These are phyloP conservation scores for Trichoderma atroviride DNA, from an alignment of 2,329 filamentous ascomycete genomes.

Conservation along the genomic window DNA sequence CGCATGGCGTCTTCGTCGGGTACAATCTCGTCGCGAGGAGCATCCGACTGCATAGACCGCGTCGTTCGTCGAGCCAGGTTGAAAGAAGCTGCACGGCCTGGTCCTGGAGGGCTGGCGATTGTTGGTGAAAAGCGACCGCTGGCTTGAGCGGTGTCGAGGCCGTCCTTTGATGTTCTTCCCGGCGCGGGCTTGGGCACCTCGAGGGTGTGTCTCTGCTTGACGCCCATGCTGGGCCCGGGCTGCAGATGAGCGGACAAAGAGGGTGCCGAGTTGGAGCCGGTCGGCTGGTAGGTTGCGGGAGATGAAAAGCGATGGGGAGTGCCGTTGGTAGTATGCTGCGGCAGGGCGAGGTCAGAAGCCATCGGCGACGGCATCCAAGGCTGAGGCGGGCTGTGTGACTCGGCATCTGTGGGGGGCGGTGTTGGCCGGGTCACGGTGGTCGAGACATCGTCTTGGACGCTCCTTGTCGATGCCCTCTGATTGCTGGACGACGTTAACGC, in stretches of 20 bases:
- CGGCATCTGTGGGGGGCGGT: conserved; percentile 28
- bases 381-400: conserved; percentile 21
- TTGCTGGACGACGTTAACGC: conserved; percentile 18
- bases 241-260: conserved; percentile 57
- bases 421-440: conserved; percentile 28
- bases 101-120: conserved; percentile 57
- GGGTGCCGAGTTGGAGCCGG: conserved; percentile 46
- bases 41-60: conserved; percentile 81
- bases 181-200: conserved; percentile 75
- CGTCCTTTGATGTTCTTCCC: conserved; percentile 71
- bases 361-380: conserved; percentile 30
- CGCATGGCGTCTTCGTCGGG: conserved; percentile 88
- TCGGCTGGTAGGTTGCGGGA: conserved; percentile 58
- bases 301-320: conserved; percentile 64
- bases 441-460: conserved; percentile 27
- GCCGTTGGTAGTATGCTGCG: conserved; percentile 28
- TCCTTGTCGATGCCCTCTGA: conserved; percentile 29
- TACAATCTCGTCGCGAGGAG: conserved; percentile 77
- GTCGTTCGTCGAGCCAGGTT: conserved; percentile 80
- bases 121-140: conserved; percentile 82
- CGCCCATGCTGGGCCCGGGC: conserved; percentile 49
- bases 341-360: conserved; percentile 33
- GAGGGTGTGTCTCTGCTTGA: conserved; percentile 84
- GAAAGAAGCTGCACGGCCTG: conserved; percentile 76
- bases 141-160: conserved; percentile 65